Base-by-base conservation (phyloP, 2,329 filamentous ascomycete species). In the Periconia macrospinosa region DNA sequence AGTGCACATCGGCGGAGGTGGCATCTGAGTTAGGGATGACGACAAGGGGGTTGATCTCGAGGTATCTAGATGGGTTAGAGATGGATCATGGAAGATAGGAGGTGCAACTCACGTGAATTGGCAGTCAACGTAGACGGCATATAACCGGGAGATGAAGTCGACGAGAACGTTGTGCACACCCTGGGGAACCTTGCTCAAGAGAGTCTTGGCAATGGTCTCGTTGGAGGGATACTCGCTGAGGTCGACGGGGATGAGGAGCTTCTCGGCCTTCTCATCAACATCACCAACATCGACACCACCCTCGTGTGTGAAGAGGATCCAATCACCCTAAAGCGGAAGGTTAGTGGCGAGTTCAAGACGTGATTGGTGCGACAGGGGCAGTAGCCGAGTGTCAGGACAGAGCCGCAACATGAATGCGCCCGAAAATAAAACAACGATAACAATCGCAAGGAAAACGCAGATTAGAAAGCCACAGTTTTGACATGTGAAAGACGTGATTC, bases 291-390 rank as follows among this genome's bases (percentile, higher is more conserved):
- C 94, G 66, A 99, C 92, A 89, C 94, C 94, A 83, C 94, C 94
- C 81, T 99, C 94, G 81, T 99, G 92, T 71, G 93, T 97, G 84
- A 99, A 99, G 73, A 99, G 91, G 75, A 99, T 97, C 92, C 92
- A 97, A 80, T 99, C 94, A 74, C 94, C 94, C 94, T 97, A 75
- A 58, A 59, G 54, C 57, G 61, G 57, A 61, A 56, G 47, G 66
- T 74, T 63, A 76, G 75, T 59, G 41, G 53, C 45, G 27, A 43
- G 65, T 53, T 61, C 49, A 60, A 52, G 54, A 57, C 33, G 49
- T 67, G 65, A 70, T 68, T 67, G 68, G 67, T 33, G 53, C 48
- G 54, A 45, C 50, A 51, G 9, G 53, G 47, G 58, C 51, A 56
- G 49, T 52, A 64, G 64, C 58, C 57, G 60, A 61, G 52, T 46